A percentile compares a stretch with the other conserved stretches of the same genome.
These are phyloP conservation scores for Coprinellus aureogranulatus DNA, from an alignment of 768 basidiomycete genomes.

Conservation along the genomic window DNA sequence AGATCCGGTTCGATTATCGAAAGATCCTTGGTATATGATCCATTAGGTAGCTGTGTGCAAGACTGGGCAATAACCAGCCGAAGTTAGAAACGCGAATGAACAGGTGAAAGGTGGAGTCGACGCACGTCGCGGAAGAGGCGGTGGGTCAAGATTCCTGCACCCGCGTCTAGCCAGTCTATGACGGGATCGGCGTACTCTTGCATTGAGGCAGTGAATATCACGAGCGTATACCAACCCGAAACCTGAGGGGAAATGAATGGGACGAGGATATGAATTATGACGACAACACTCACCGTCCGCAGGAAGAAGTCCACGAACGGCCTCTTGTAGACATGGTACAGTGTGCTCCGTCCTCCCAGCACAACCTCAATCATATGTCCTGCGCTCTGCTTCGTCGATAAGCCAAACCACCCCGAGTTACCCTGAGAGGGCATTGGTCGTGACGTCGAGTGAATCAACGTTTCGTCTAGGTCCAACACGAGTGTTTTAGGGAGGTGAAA, in stretches of 20 bases:
- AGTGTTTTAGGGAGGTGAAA: constrained; percentile 90
- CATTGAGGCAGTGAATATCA: constrained; percentile 99
- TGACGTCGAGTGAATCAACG: constrained; percentile 95
- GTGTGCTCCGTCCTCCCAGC: constrained; percentile 79
- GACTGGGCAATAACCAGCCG: constrained; percentile 47
- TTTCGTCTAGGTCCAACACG: constrained; percentile 97
- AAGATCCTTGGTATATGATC: constrained; percentile 93
- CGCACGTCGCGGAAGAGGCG: constrained; percentile 90
- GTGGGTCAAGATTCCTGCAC: constrained; percentile 83
- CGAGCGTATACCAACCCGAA: constrained; percentile 96
- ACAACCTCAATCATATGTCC: constrained; percentile 93
- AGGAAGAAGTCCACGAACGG: constrained; percentile 83
- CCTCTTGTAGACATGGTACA: constrained; percentile 98
- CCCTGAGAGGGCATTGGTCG: constrained; percentile 56
- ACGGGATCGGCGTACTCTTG: constrained; percentile 99
- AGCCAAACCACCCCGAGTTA: constrained; percentile 62
- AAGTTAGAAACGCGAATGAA: constrained; percentile 8
- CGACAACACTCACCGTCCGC: constrained; percentile 24
- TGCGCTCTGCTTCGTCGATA: constrained; percentile 62
- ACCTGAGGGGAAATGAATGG: constrained; percentile 51
- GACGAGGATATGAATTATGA: not conserved
- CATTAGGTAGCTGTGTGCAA: constrained; percentile 88
- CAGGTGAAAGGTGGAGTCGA: constrained; percentile 5
- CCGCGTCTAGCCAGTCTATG: constrained; percentile 98
- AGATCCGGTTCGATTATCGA: constrained; percentile 86